phyloP scores from a whole-genome alignment of 371 early-diverging fungal species.

The Mucor indicus region DNA sequence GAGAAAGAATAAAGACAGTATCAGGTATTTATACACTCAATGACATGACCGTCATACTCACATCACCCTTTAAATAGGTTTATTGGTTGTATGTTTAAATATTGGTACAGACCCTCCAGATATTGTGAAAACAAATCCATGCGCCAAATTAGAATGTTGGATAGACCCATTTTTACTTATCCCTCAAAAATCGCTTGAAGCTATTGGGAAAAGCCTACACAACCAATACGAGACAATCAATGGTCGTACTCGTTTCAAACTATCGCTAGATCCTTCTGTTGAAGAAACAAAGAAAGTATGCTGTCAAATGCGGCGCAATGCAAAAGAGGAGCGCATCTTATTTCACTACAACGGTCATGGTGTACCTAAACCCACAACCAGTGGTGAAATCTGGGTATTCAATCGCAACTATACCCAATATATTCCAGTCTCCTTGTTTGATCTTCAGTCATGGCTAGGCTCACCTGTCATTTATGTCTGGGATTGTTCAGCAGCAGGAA shows the following conservation, averaged over 20 bases:
- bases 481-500: constrained; percentile 94
- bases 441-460: constrained; percentile 93
- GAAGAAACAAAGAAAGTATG: constrained; percentile 92
- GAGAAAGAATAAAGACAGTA: constrained; percentile 49
- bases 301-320: constrained; percentile 74
- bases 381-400: constrained; percentile 98
- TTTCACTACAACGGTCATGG: constrained; percentile 99
- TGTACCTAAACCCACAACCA: constrained; percentile 92
- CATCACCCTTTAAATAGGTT: constrained; percentile 27
- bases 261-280: constrained; percentile 84
- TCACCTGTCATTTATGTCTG: constrained; percentile 94
- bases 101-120: constrained; percentile 97
- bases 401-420: constrained; percentile 97
- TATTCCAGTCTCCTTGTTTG: constrained; percentile 90
- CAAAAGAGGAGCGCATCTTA: constrained; percentile 92
- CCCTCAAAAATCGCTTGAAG: constrained; percentile 79
- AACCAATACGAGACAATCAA: constrained; percentile 92
- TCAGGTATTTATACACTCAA: constrained; percentile 28
- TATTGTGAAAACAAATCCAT: constrained; percentile 82
- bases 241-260: constrained; percentile 83
- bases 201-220: constrained; percentile 87
- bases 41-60: neutral
- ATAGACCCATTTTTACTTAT: constrained; percentile 85
- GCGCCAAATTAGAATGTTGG: constrained; percentile 94
- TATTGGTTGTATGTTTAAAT: constrained; percentile 89